phyloP scores from a whole-genome alignment of 805 yeast species.

The Cyberlindnera mrakii region DNA sequence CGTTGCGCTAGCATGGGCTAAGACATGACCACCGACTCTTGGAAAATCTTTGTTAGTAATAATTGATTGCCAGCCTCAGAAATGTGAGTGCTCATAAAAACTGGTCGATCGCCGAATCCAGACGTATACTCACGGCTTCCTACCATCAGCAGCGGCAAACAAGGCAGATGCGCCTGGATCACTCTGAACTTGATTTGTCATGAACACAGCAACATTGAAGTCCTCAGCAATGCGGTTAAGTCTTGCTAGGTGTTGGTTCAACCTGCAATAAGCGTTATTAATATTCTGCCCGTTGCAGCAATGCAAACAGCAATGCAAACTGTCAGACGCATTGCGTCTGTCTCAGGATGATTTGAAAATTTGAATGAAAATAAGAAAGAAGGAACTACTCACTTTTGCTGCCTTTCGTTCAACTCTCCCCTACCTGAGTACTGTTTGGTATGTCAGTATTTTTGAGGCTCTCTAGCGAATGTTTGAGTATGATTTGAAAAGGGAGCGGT shows the following conservation, averaged over 20 bases:
- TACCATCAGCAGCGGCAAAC: slow-evolving; percentile 77
- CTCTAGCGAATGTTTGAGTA: no score
- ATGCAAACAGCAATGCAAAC: not conserved
- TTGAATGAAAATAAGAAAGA: slow-evolving; percentile 27
- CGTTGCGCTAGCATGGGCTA: slow-evolving; percentile 79
- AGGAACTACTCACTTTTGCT: slow-evolving; percentile 39
- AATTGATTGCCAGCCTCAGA: not conserved
- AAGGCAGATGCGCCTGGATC: slow-evolving; percentile 79
- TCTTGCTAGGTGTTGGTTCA: slow-evolving; percentile 48
- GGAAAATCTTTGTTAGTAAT: slow-evolving; percentile 1
- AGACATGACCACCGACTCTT: slow-evolving; percentile 68
- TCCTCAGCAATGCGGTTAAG: slow-evolving; percentile 65
- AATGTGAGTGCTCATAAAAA: no score
- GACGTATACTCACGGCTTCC: slow-evolving; percentile 47
- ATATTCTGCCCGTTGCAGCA: not conserved
- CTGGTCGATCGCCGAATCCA: no score
- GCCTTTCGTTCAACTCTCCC: slow-evolving; percentile 73
- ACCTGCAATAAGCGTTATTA: slow-evolving; percentile 20
- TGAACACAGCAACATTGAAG: slow-evolving; percentile 68
- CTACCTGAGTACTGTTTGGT: slow-evolving; percentile 52
- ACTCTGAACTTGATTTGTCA: slow-evolving; percentile 75
- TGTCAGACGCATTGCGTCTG: slow-evolving; percentile 7
- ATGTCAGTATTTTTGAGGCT: slow-evolving; percentile 3
- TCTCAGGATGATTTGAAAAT: slow-evolving; percentile 39
- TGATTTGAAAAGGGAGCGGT: not conserved